A percentile compares a stretch with the other conserved stretches of the same genome.
Conservation (phyloP, 2,329 filamentous ascomycete species). For the Diaporthe australafricana region DNA sequence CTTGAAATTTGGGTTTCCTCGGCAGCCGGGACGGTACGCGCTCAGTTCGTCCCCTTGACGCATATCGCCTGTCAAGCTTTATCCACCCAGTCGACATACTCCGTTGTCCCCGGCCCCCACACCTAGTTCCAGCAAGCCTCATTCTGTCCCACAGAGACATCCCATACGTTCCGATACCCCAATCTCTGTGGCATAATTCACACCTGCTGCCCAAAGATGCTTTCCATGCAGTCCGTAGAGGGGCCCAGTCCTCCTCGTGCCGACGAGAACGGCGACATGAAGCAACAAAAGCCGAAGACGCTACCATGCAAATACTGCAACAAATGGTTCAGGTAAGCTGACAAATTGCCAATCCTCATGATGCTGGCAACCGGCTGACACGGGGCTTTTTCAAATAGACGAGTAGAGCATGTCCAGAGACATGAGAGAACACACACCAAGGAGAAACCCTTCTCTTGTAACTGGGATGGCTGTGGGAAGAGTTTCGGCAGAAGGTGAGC, state of each 20-base stretch:
- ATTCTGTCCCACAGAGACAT: slow-evolving; percentile 23
- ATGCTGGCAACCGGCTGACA: slow-evolving; percentile 55
- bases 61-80: slow-evolving; percentile 19
- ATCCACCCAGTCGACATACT: slow-evolving; percentile 11
- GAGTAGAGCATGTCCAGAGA: slow-evolving; percentile 73
- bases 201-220: slow-evolving; percentile 51
- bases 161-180: slow-evolving; percentile 21
- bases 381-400: slow-evolving; percentile 57
- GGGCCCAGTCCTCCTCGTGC: slow-evolving; percentile 51
- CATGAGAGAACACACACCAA: slow-evolving; percentile 75
- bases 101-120: slow-evolving; percentile 16
- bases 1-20: slow-evolving; percentile 16
- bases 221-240: slow-evolving; percentile 66
- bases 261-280: slow-evolving; percentile 62
- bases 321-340: slow-evolving; percentile 70
- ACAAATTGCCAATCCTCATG: slow-evolving; percentile 38
- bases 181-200: slow-evolving; percentile 22
- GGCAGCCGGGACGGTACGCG: slow-evolving; percentile 14
- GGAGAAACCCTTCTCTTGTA: slow-evolving; percentile 72
- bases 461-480: slow-evolving; percentile 70
- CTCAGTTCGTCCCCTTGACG: slow-evolving; percentile 23
- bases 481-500: slow-evolving; percentile 72
- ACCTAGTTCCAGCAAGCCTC: slow-evolving; percentile 23
- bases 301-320: slow-evolving; percentile 73
- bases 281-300: slow-evolving; percentile 71